Conservation (phyloP, 2,329 filamentous ascomycete species). For the Magnaporthiopsis rhizophila region DNA sequence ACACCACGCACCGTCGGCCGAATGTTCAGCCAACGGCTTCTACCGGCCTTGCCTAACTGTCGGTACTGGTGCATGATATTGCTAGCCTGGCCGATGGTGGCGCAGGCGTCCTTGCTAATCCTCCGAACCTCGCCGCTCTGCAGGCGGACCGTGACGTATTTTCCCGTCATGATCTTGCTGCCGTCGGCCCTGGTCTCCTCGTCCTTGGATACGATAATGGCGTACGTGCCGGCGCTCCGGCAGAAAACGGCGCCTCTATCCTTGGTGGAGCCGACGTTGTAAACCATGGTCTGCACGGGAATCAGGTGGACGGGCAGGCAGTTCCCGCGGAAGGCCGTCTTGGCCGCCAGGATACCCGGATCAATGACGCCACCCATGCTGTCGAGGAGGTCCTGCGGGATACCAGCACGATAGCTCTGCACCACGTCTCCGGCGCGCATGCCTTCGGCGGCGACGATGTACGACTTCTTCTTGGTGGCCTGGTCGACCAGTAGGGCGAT, state of each 20-base stretch:
- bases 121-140: conserved; percentile 89
- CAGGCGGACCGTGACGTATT: conserved; percentile 75
- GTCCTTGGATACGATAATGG: conserved; percentile 81
- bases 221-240: conserved; percentile 88
- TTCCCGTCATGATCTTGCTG: conserved; percentile 55
- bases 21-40: conserved; percentile 88
- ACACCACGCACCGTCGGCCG: conserved; percentile 92
- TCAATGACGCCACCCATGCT: conserved; percentile 92
- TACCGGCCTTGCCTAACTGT: conserved; percentile 89
- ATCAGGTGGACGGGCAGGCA: conserved; percentile 95
- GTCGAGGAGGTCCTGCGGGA: conserved; percentile 76
- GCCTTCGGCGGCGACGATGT: conserved; percentile 92
- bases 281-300: conserved; percentile 86
- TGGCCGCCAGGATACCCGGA: conserved; percentile 90
- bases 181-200: conserved; percentile 55
- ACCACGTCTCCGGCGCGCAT: conserved; percentile 86
- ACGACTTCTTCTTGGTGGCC: conserved; percentile 67
- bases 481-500: conserved; percentile 78
- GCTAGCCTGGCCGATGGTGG: conserved; percentile 89
- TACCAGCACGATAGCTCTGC: conserved; percentile 84
- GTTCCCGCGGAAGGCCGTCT: conserved; percentile 90
- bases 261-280: conserved; percentile 73
- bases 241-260: conserved; percentile 81
- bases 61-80: conserved; percentile 87
- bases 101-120: conserved; percentile 86